Base-by-base conservation (phyloP, 116 monocot species). In the Papilionanthe hybrid region DNA sequence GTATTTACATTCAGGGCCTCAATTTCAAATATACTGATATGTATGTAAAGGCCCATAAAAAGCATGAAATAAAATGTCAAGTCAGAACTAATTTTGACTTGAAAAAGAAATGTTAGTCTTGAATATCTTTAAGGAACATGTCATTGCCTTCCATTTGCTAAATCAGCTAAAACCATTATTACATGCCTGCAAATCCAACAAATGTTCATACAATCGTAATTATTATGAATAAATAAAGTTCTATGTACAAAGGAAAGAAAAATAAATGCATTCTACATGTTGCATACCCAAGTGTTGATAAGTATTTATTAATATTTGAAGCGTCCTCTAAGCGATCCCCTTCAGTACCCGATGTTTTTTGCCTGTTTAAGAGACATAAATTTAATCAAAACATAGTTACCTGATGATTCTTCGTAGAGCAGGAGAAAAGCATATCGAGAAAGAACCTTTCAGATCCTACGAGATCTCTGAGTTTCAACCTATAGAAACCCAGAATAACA, bases 71-170 rank as follows among this genome's bases (percentile, higher is more conserved):
- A 37, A 37, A 37, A 37, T 37, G 72, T 28, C 53, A 17, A 81
- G 22, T 27, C 66, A 53, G 56, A 67, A 80, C 5, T 47, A 74
- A 18, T 32, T 47, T 79, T 81, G 47, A 97, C 96, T 86, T 97
- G 96, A 75, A 97, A 89, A 81, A 97, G 96, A 94, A 94, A 97
- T 78, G 96, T 97, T 72, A 97, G 89, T 79, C 87, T 97, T 75
- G 94, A 97, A 84, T 97, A 94, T 76, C 96, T 86, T 74, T 97
- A 97, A 67, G 96, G 96, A 78, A 97, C 83, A 87, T 97, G 96
- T 55, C 89, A 86, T 77, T 90, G 90, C 77, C 92, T 97, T 41
- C 94, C 96, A 86, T 92, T 75, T 55, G 92, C 92, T 56, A 89
- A 79, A 80, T 97, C 96, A 86, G 91, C 87, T 78, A 97, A 82